Conservation (phyloP, 179 eudicot genomes). For the Amaranthus tricolor region DNA sequence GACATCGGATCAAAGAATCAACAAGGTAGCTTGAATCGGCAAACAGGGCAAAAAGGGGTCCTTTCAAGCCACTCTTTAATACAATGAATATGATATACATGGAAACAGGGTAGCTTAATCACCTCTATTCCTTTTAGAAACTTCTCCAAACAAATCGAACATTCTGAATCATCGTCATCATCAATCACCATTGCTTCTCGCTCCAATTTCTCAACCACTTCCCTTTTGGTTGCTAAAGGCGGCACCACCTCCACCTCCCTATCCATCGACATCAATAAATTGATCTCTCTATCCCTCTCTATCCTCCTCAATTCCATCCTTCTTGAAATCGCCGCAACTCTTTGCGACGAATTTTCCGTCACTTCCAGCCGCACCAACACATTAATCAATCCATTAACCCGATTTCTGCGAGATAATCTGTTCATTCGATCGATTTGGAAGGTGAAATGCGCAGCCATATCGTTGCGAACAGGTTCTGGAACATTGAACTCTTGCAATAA, state of each 20-base stretch:
- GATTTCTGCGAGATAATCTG: slow-evolving; percentile 17
- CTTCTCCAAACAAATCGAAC: slow-evolving; percentile 38
- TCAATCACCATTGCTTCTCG: slow-evolving; percentile 12
- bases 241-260: slow-evolving; percentile 16
- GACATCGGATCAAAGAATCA: slow-evolving; percentile 2
- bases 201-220: slow-evolving; percentile 35
- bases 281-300: background rate
- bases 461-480: slow-evolving; percentile 1
- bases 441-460: slow-evolving; percentile 29
- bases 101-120: slow-evolving; percentile 36
- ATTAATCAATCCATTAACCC: slow-evolving; percentile 1
- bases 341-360: slow-evolving; percentile 14
- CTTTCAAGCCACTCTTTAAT: slow-evolving; percentile 33
- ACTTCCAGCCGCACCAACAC: slow-evolving; percentile 24
- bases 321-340: slow-evolving; percentile 18
- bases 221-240: slow-evolving; percentile 23
- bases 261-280: slow-evolving; percentile 4
- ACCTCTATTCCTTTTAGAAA: slow-evolving; percentile 23
- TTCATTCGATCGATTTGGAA: slow-evolving; percentile 20
- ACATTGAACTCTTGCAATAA: slow-evolving; percentile 21
- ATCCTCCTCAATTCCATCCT: slow-evolving; percentile 23
- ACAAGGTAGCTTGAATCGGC: slow-evolving; percentile 37
- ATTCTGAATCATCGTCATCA: slow-evolving; percentile 24
- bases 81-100: slow-evolving; percentile 34
- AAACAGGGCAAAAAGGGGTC: slow-evolving; percentile 39